Conservation (phyloP, 148 eudicot genomes). For the Amaranthus hypochondriacus region DNA sequence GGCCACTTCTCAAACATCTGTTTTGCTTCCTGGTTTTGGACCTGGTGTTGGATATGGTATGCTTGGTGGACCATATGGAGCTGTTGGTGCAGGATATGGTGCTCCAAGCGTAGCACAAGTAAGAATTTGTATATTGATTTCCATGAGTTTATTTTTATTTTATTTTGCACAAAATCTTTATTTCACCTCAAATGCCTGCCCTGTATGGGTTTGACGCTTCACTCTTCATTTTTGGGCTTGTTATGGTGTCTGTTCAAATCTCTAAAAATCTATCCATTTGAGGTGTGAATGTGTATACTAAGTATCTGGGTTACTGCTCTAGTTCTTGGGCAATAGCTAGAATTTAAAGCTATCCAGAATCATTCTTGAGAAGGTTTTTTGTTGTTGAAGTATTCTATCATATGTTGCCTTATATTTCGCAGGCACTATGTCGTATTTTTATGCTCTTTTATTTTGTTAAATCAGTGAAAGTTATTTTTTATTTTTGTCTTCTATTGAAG, state of each 20-base stretch:
- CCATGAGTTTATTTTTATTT: background rate
- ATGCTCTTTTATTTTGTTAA: background rate
- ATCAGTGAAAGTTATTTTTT: background rate
- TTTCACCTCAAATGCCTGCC: no score
- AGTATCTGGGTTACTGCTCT: no score
- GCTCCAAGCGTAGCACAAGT: constrained; percentile 67
- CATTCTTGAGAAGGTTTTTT: background rate
- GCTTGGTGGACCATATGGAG: constrained; percentile 65
- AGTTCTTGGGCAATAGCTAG: no score
- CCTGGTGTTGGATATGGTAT: constrained; percentile 74
- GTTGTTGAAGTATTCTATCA: background rate
- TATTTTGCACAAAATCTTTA: no score
- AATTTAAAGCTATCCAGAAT: background rate
- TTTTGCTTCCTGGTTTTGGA: constrained; percentile 59
- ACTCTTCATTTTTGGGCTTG: background rate
- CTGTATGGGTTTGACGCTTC: no score
- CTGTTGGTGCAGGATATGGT: constrained; percentile 66
- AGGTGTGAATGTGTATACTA: background rate
- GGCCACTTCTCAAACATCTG: constrained; percentile 51
- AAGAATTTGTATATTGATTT: constrained; percentile 12
- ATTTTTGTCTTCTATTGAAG: background rate
- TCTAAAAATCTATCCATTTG: background rate
- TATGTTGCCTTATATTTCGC: background rate
- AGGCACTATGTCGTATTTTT: background rate
- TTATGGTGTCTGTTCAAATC: background rate